Evolutionary conservation across 768 basidiomycete genomes (phyloP), one percentile per base, ranked within the genome.

Genomic region (Panaeolus papilionaceus): DNA sequence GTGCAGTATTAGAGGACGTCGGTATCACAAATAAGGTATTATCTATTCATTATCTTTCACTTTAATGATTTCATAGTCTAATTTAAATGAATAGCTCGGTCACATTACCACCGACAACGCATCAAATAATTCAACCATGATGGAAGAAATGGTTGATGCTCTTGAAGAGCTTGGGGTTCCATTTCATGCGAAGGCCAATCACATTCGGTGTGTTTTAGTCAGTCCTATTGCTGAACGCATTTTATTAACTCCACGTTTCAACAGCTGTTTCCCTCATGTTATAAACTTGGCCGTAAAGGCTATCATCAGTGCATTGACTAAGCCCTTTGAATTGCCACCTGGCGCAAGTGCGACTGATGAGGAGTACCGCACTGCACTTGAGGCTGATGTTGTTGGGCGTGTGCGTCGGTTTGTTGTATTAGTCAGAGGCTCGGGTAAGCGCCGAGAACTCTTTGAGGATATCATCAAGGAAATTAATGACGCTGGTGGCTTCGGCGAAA

Each of bases 91-190:
- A 10, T 64, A 82, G 82, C 70, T 80, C 64, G 78, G 79, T 0
- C 70, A 76, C 64, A 70, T 82, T 2, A 82, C 80, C 0, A 81
- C 75, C 49, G 79, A 82, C 66, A 82, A 81, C 66, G 78, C 80
- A 0, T 64, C 37, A 4, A 82, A 80, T 63, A 83, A 81, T 64
- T 62, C 67, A 12, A 80, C 78, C 0, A 81, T 80, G 77, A 47
- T 77, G 33, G 49, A 12, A 0, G 73, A 77, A 16, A 66, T 79
- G 6, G 71, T 68, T 49, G 39, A 40, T 12, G 61, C 67, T 33
- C 68, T 77, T 12, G 26, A 39, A 6, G 45, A 61, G 9, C 63
- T 68, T 3, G 49, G 68, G 2, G 75, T 77, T 39, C 62, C 54
- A 12, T 76, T 77, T 66, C 44, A 58, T 67, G 38, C 37, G 23